Evolutionary conservation across 495 filamentous ascomycete species (phyloP), one percentile per base, ranked within the genome.

Genomic region (Penicillium paradoxum): DNA sequence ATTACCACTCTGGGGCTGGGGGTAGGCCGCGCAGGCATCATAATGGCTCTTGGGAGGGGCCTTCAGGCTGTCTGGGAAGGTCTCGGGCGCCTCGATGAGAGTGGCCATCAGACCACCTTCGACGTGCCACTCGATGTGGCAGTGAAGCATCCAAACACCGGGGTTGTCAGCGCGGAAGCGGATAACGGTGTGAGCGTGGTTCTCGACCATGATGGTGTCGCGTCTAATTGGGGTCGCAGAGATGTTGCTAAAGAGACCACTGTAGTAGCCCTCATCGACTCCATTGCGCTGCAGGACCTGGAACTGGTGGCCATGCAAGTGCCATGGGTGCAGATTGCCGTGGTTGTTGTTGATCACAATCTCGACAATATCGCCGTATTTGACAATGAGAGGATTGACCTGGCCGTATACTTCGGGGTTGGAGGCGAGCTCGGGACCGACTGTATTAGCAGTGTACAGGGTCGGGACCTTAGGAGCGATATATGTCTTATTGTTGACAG

Each of bases 91-190:
- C 69, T 91, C 88, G 59, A 93, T 80, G 25, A 92, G 71, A 8
- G 81, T 87, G 14, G 82, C 84, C 1, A 80, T 81, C 18, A 93
- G 75, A 19, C 89, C 89, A 60, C 81, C 82, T 54, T 79, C 83
- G 37, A 89, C 78, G 61, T 91, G 88, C 85, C 87, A 91, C 73
- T 89, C 87, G 24, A 89, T 77, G 67, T 90, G 87, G 70, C 89
- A 91, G 64, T 93, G 89, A 65, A 91, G 87, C 19, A 91, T 67
- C 79, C 83, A 91, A 32, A 90, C 78, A 46, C 86, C 90, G 15
- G 89, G 67, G 63, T 95, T 95, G 49, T 86, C 78, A 1, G 84
- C 83, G 22, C 77, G 72, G 72, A 89, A 90, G 0, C 86, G 68
- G 2, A 89, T 49, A 13, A 88, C 85, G 7, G 84, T 69, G 50